These are phyloP conservation scores for Lupinus albus DNA, from an alignment of 306 rosid species.

Conservation along the genomic window DNA sequence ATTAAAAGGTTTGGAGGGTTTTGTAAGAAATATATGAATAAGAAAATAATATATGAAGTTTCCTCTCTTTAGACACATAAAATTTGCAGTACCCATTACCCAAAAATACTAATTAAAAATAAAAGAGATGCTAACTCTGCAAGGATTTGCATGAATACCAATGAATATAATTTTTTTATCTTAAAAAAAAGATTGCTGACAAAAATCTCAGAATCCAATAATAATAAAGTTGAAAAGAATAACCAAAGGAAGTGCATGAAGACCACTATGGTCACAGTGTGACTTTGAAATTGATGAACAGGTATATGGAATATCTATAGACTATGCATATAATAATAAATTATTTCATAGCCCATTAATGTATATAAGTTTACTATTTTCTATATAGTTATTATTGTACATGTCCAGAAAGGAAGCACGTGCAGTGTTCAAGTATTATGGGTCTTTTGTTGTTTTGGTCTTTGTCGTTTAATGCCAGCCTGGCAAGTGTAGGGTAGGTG, in stretches of 20 bases:
- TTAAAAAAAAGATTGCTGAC: neutral
- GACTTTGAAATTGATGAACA: constrained; percentile 40
- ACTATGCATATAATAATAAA: constrained; percentile 20
- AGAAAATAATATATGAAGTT: constrained; percentile 34
- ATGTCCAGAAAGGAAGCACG: constrained; percentile 60
- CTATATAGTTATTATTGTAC: constrained; percentile 26
- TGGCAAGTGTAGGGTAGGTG: constrained; percentile 41
- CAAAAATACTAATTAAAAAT: constrained; percentile 29
- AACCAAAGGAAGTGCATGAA: constrained; percentile 1
- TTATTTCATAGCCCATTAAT: neutral
- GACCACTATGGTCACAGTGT: constrained; percentile 17
- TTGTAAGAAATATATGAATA: constrained; percentile 30
- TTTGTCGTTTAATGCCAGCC: no score
- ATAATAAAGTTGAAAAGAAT: no score
- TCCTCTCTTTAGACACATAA: constrained; percentile 26
- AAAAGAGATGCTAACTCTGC: constrained; percentile 7
- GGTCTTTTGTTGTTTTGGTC: constrained; percentile 34
- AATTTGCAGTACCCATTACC: neutral
- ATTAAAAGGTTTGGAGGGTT: constrained; percentile 32
- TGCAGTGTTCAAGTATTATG: constrained; percentile 46
- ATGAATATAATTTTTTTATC: constrained; percentile 8
- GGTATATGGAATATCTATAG: constrained; percentile 51
- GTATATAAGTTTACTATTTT: neutral
- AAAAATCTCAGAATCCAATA: no score
- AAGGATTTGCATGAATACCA: constrained; percentile 38